A percentile compares a stretch with the other conserved stretches of the same genome.
Conservation (phyloP, 495 filamentous ascomycete genomes). For the Penicillium canariense region DNA sequence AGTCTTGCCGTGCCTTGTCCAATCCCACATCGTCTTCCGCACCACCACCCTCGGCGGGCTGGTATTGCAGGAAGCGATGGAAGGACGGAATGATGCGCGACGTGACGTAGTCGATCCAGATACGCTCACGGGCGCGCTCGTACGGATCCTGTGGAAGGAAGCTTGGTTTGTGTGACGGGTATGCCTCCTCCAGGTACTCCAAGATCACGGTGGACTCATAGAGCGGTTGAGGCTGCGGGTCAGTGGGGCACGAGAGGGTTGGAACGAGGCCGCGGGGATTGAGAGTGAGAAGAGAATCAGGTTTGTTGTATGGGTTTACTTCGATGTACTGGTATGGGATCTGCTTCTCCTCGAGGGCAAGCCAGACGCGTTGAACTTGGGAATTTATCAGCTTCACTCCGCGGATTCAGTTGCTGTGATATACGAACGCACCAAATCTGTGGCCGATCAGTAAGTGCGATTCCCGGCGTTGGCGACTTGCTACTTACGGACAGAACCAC, state of each 20-base stretch:
- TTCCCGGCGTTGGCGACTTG: background rate
- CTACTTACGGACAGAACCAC: slow-evolving; percentile 57
- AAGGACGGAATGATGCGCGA: slow-evolving; percentile 62
- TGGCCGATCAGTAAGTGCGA: slow-evolving; percentile 6
- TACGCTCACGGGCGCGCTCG: slow-evolving; percentile 54
- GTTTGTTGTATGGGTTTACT: slow-evolving; percentile 70
- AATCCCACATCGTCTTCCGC: slow-evolving; percentile 29
- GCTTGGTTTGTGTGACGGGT: slow-evolving; percentile 39
- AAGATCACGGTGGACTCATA: slow-evolving; percentile 67
- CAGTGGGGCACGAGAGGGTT: slow-evolving; percentile 47
- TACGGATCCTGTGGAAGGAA: slow-evolving; percentile 58
- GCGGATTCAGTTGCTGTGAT: background rate
- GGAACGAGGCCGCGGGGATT: slow-evolving; percentile 71
- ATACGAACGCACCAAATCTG: slow-evolving; percentile 29
- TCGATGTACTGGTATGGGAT: slow-evolving; percentile 73
- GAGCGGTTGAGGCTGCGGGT: slow-evolving; percentile 44
- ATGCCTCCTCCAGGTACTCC: slow-evolving; percentile 70
- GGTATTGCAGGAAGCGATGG: slow-evolving; percentile 64
- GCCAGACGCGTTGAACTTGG: slow-evolving; percentile 62
- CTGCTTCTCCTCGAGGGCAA: slow-evolving; percentile 65
- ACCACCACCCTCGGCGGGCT: slow-evolving; percentile 25
- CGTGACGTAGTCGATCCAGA: slow-evolving; percentile 69
- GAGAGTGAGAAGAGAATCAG: slow-evolving; percentile 57
- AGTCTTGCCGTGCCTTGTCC: slow-evolving; percentile 46
- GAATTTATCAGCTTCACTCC: background rate